phyloP scores from a whole-genome alignment of 805 yeast species.

The Scheffersomyces spartinae region DNA sequence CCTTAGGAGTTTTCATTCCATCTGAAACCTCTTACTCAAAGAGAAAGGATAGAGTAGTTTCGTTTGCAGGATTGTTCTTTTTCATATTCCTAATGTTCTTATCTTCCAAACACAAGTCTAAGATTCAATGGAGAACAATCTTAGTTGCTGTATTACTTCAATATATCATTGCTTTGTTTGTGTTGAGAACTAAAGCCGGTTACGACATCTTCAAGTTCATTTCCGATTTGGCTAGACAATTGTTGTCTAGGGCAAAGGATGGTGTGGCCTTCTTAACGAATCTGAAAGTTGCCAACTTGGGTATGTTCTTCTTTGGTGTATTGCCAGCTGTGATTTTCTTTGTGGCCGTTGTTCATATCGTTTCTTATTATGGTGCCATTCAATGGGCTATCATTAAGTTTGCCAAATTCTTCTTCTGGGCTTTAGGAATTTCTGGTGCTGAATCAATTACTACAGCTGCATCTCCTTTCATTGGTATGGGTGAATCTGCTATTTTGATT shows the following conservation, averaged over 20 bases:
- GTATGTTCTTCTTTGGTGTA: slow-evolving; percentile 45
- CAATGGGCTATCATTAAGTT: slow-evolving; percentile 52
- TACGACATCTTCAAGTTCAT: slow-evolving; percentile 53
- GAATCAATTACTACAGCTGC: slow-evolving; percentile 59
- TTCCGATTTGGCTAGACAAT: slow-evolving; percentile 43
- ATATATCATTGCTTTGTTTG: slow-evolving; percentile 47
- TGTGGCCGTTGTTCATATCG: slow-evolving; percentile 49
- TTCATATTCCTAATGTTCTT: slow-evolving; percentile 31
- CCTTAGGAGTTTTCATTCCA: slow-evolving; percentile 45
- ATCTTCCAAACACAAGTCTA: slow-evolving; percentile 34
- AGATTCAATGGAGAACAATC: slow-evolving; percentile 47
- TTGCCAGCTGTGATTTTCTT: slow-evolving; percentile 55
- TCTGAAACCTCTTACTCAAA: slow-evolving; percentile 33
- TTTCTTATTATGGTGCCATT: slow-evolving; percentile 46
- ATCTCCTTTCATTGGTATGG: slow-evolving; percentile 55
- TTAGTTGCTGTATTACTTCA: slow-evolving; percentile 51
- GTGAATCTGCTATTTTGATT: slow-evolving; percentile 51
- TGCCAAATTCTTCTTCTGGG: slow-evolving; percentile 48
- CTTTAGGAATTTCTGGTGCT: slow-evolving; percentile 48
- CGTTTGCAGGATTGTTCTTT: slow-evolving; percentile 43
- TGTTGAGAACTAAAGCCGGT: slow-evolving; percentile 47
- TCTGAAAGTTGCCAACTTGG: slow-evolving; percentile 22
- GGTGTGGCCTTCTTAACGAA: slow-evolving; percentile 52
- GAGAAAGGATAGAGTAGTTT: slow-evolving; percentile 42
- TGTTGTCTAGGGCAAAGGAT: slow-evolving; percentile 43